Evolutionary conservation across 257 asterid species (phyloP), one percentile per base, ranked within the genome.

Genomic region (Nicotiana tabacum): DNA sequence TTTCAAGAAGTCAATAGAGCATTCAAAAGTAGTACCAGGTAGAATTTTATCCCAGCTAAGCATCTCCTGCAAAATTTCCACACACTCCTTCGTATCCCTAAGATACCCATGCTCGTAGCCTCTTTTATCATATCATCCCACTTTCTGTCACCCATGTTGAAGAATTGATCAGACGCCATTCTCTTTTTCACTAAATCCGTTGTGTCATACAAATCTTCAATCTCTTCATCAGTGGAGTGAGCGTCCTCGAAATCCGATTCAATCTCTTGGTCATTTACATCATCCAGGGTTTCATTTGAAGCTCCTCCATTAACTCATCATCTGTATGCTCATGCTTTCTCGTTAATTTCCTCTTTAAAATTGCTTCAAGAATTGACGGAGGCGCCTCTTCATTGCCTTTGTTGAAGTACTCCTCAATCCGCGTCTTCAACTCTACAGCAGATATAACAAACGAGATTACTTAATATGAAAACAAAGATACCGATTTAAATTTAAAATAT

Each of bases 71-170:
- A 96, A 82, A 79, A 93, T 83, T 24, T 85, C 89, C 87, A 92
- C 98, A 82, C 95, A 90, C 85, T 95, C 98, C 83, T 67, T 92
- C 6, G 93, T 89, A 88, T 93, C 95, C 66, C 86, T 82, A 66
- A 94, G 90, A 89, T 67, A 70, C 24, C 97, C 98, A 56, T 91
- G 88, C 80, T 90, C 92, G 81, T 81, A 21, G 94, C 93, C 86
- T 91, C 97, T 82, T 84, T 87, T 81, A 95, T 85, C 95, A 94
- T 91, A 43, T 92, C 97, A 82, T 92, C 95, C 97, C 97, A 95
- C 84, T 92, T 94, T 61, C 7, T 84, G 83, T 91, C 97, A 87
- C 88, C 90, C 97, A 91, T 91, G 89, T 90, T 88, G 81, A 87
- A 88, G 80, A 77, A 90, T 37, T 90, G 91, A 84, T 93, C 94